Conservation (phyloP, 805 yeast genomes). For the Saturnispora hagleri region DNA sequence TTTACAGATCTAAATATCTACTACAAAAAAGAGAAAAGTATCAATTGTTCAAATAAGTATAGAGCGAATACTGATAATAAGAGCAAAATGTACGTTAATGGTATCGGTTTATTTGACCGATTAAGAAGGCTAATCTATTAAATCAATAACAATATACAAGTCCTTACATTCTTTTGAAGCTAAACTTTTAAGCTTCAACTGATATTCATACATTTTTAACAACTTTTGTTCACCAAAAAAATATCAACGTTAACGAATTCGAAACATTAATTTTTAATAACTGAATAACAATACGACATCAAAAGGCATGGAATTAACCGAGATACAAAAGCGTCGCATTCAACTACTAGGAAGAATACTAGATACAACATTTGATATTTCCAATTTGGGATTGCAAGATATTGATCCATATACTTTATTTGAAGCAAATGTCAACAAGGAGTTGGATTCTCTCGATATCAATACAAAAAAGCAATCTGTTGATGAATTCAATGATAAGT, state of each 20-base stretch:
- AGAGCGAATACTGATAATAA: background rate
- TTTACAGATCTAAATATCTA: background rate
- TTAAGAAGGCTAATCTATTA: no score
- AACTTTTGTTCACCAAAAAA: background rate
- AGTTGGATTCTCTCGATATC: slow-evolving; percentile 12
- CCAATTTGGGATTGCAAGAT: background rate
- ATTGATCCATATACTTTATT: background rate
- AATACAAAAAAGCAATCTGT: slow-evolving; percentile 9
- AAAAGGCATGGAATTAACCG: background rate
- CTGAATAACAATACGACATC: background rate
- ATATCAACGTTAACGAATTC: background rate
- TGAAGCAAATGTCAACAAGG: slow-evolving; percentile 1
- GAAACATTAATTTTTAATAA: background rate
- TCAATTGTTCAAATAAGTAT: background rate
- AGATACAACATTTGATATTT: background rate
- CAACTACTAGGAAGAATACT: background rate
- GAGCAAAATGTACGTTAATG: background rate
- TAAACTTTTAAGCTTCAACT: background rate
- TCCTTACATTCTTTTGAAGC: background rate
- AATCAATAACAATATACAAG: background rate
- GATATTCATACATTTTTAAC: background rate
- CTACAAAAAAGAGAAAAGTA: background rate
- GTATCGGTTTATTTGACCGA: background rate
- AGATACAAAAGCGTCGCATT: background rate
- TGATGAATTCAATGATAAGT: slow-evolving; percentile 1